Percentiles rank a stretch among this genome's conserved stretches.
Conservation (phyloP, 2,329 filamentous ascomycete genomes). For the Mollisiaceae sp. region DNA sequence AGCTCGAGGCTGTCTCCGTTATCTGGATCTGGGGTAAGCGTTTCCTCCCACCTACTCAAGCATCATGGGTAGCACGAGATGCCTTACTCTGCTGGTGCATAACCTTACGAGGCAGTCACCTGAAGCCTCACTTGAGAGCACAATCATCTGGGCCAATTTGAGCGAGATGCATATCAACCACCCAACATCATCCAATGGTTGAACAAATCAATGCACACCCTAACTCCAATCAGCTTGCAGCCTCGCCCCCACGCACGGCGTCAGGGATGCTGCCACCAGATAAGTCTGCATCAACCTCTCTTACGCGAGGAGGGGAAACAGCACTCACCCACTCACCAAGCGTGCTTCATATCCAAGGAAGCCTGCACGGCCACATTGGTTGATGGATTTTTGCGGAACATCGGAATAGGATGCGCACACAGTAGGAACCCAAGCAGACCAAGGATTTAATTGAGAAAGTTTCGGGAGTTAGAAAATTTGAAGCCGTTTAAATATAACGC, state of each 20-base stretch:
- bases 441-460: too few relatives aligned
- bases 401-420: not conserved
- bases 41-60: not conserved
- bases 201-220: not conserved
- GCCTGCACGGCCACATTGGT: too few relatives aligned
- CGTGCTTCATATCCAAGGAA: too few relatives aligned
- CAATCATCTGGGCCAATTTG: not conserved
- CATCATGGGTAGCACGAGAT: not conserved
- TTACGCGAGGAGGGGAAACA: too few relatives aligned
- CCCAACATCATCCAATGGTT: not conserved
- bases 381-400: too few relatives aligned
- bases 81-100: not conserved
- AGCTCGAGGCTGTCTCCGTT: conserved; percentile 3
- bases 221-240: not conserved
- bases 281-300: not conserved
- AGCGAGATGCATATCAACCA: not conserved
- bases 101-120: too few relatives aligned
- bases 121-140: too few relatives aligned
- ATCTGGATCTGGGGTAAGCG: not conserved
- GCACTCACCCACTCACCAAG: not conserved
- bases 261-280: not conserved
- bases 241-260: not conserved
- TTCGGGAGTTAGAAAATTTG: not conserved
- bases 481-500: not conserved
- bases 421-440: too few relatives aligned